Evolutionary conservation across 495 filamentous ascomycete species (phyloP), one percentile per base, ranked within the genome.

Genomic region (Talaromyces ruber): DNA sequence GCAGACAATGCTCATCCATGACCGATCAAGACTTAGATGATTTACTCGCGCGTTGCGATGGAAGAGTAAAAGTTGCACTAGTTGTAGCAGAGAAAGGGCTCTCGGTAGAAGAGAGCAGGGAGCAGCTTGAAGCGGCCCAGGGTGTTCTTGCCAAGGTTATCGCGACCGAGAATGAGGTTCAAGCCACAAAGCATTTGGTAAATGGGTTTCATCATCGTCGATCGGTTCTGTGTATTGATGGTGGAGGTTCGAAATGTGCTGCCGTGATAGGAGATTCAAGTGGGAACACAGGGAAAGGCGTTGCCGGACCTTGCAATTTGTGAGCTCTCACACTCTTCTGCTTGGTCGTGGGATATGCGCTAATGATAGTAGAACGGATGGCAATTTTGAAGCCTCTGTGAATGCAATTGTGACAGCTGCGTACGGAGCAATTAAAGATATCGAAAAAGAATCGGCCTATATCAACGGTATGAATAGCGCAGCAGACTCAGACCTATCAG

Each of bases 171-270:
- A n/a, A 60, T 28, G 59, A 24, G 22, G 39, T 11, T 5, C 25
- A 32, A 50, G 11, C 52, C n/a, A 18, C 32, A 6, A 30, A 52
- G 25, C 43, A 16, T 28, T 2, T 47, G 18, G 28, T 60, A 4
- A 30, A 60, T 34, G 59, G 59, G 11, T 52, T 22, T 16, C 12
- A 39, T 18, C 26, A 18, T 12, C 47, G 29, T 43, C 39, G 26
- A 4, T 63, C 71, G n/a, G 63, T 67, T n/a, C 63, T 77, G 8
- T 76, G 74, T 34, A 70, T 77, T 24, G 74, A 77, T 66, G 74
- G 71, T 4, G 74, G 74, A 14, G 74, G 72, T 3, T 74, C 64
- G 3, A 76, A 76, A 58, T 74, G 71, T 28, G 69, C 71, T 25
- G 74, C 71, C 21, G 70, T 66, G 3, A 62, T 74, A 2, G 63